Base-by-base conservation (phyloP, 2,329 filamentous ascomycete genomes). In the Scytalidium lignicola region DNA sequence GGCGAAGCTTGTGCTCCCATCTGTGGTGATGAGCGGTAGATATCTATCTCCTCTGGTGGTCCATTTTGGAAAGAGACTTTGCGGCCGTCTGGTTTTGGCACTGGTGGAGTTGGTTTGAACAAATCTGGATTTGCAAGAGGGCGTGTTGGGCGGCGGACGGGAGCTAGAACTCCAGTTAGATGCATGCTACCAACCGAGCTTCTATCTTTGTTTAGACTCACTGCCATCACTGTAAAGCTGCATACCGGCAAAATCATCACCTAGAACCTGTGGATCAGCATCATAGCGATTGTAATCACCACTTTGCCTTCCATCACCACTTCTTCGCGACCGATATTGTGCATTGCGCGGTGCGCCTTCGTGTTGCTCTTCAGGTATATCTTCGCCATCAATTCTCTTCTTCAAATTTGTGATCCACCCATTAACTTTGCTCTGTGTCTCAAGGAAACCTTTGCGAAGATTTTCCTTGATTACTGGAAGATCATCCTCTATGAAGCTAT, bases 401-500 rank as follows among this genome's bases (percentile, higher is more conserved):
- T 89, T 93, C 65, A 99, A 75, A 55, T 83, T 90, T 45, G 81
- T 87, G 60, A 99, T 90, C 91, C 92, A 97, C 44, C 82, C 80
- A 71, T 95, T 97, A 60, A 99, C 88, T 64, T 88, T 95, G 48
- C 81, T 84, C 71, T 97, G 93, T 2, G 93, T 97, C 64, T 99
- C 91, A 48, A 90, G 63, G 70, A 99, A 99, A 3, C 93, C 93
- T 71, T 97, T 95, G 65, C 86, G 86, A 58, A 99, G 80, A 62
- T 95, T 96, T 65, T 96, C 90, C 57, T 85, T 85, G 64, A 99
- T 96, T 44, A 92, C 83, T 1, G 93, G 92, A 13, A 99, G 79
- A 58, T 99, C 93, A 61, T 99, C 93, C 60, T 99, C 93, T 59
- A 97, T 82, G 68, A 99, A 99, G 72, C 82, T 96, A 62, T 86